Evolutionary conservation across 495 filamentous ascomycete genomes (phyloP).

Genomic region (Pyronema omphalodes): DNA sequence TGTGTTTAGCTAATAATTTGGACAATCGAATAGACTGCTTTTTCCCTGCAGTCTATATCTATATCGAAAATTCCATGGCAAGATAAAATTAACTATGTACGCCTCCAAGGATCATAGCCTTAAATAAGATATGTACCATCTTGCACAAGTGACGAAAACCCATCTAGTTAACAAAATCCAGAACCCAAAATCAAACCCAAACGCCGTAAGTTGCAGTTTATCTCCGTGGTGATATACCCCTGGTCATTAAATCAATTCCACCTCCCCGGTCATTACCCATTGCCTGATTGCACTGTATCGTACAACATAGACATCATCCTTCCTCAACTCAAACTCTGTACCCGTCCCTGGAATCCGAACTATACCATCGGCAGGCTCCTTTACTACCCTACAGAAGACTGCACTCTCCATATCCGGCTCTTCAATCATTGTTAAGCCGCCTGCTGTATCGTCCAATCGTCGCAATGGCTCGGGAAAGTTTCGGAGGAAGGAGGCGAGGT

Average conservation of each 20-base stretch:
- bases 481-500: conserved; percentile 57
- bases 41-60: too few relatives aligned
- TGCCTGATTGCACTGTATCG: conserved; percentile 67
- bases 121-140: too few relatives aligned
- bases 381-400: conserved; percentile 66
- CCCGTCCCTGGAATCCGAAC: conserved; percentile 36
- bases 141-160: too few relatives aligned
- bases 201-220: too few relatives aligned
- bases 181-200: too few relatives aligned
- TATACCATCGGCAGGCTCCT: conserved; percentile 30
- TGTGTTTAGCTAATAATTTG: too few relatives aligned
- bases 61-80: too few relatives aligned
- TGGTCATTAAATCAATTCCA: conserved; percentile 53
- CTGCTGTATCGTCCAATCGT: conserved; percentile 73
- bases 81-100: too few relatives aligned
- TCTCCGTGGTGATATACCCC: too few relatives aligned
- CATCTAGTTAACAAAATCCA: too few relatives aligned
- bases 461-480: conserved; percentile 60
- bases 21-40: too few relatives aligned
- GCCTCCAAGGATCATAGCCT: too few relatives aligned
- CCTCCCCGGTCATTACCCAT: conserved; percentile 50
- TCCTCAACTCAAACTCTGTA: conserved; percentile 41
- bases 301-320: conserved; percentile 72
- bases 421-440: conserved; percentile 82
- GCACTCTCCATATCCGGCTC: conserved; percentile 60